These are phyloP conservation scores for Fusarium sarcochroum DNA, from an alignment of 2,329 filamentous ascomycete species.

Conservation along the genomic window DNA sequence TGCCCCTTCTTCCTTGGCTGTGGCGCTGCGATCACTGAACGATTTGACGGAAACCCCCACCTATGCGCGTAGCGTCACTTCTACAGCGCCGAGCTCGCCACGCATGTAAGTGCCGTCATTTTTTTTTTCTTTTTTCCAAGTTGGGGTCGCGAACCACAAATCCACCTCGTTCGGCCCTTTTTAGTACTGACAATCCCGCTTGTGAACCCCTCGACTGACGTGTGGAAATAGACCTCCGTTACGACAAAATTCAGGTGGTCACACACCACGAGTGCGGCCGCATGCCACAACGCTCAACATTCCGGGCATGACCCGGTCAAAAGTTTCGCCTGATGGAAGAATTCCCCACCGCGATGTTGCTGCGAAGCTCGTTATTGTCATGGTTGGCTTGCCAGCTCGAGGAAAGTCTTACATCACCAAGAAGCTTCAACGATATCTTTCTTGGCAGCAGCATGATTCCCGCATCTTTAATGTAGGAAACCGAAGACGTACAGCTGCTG, in stretches of 20 bases:
- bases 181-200: slow-evolving; percentile 37
- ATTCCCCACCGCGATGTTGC: slow-evolving; percentile 96
- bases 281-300: slow-evolving; percentile 97
- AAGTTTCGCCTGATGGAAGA: slow-evolving; percentile 93
- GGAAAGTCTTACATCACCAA: slow-evolving; percentile 99
- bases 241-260: slow-evolving; percentile 80
- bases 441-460: slow-evolving; percentile 97
- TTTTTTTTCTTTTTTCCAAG: slow-evolving; percentile 21
- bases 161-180: slow-evolving; percentile 42
- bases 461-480: slow-evolving; percentile 98
- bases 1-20: slow-evolving; percentile 55
- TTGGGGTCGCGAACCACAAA: slow-evolving; percentile 41
- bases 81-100: slow-evolving; percentile 71
- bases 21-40: slow-evolving; percentile 59
- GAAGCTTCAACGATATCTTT: slow-evolving; percentile 94
- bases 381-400: slow-evolving; percentile 95
- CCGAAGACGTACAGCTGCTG: slow-evolving; percentile 84
- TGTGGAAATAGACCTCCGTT: slow-evolving; percentile 69
- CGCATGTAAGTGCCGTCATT: slow-evolving; percentile 64
- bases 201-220: slow-evolving; percentile 38
- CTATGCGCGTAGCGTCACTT: slow-evolving; percentile 69
- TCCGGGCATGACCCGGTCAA: slow-evolving; percentile 94
- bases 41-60: slow-evolving; percentile 67
- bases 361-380: slow-evolving; percentile 96
- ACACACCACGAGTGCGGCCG: slow-evolving; percentile 82